phyloP scores from a whole-genome alignment of 2,329 filamentous ascomycete genomes.

The Fusarium brevicatenulatum region DNA sequence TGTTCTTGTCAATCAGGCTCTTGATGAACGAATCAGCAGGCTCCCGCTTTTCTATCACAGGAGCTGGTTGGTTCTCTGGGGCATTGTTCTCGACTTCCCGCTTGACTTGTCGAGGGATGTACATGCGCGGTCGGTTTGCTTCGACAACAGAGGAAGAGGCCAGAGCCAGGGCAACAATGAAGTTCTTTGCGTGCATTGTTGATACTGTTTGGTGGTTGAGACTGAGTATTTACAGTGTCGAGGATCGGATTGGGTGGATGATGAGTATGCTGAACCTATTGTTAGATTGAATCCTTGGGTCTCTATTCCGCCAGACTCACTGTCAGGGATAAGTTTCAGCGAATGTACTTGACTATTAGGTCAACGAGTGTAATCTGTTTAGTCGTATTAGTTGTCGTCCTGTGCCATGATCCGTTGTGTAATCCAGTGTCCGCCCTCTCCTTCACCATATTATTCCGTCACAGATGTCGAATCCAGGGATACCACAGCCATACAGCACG shows the following conservation, averaged over 20 bases:
- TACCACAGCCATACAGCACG: not conserved
- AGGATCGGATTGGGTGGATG: slow-evolving; percentile 32
- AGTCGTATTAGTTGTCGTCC: slow-evolving; percentile 16
- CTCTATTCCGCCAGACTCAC: slow-evolving; percentile 38
- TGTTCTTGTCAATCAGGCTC: slow-evolving; percentile 29
- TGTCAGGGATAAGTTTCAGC: slow-evolving; percentile 62
- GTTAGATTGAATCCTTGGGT: slow-evolving; percentile 9
- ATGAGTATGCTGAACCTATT: slow-evolving; percentile 26
- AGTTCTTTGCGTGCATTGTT: slow-evolving; percentile 61
- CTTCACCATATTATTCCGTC: not conserved
- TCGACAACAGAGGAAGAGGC: slow-evolving; percentile 59
- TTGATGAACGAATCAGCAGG: slow-evolving; percentile 40
- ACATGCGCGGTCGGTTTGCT: slow-evolving; percentile 61
- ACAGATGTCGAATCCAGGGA: no score
- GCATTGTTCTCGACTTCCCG: slow-evolving; percentile 57
- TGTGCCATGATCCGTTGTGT: not conserved
- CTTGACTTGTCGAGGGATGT: slow-evolving; percentile 67
- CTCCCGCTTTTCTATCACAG: slow-evolving; percentile 29
- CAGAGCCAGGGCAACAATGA: slow-evolving; percentile 59
- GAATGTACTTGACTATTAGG: slow-evolving; percentile 69
- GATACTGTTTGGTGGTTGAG: slow-evolving; percentile 33
- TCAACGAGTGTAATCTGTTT: slow-evolving; percentile 60
- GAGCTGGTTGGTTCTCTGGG: slow-evolving; percentile 33
- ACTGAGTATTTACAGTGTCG: slow-evolving; percentile 34
- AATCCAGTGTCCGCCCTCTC: not conserved